Conservation (phyloP, 371 early-diverging fungal genomes). For the Apophysomyces variabilis region DNA sequence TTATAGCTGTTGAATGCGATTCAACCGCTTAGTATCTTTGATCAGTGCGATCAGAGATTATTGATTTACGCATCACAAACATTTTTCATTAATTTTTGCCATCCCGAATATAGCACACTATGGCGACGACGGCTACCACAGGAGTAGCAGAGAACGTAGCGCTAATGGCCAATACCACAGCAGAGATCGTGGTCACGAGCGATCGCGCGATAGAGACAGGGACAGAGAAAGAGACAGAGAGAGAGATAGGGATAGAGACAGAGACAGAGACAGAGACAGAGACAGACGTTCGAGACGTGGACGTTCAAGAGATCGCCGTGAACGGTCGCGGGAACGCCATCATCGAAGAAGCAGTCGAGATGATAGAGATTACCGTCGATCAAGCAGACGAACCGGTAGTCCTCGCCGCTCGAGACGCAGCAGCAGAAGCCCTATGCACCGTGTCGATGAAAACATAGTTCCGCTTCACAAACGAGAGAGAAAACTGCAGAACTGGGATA, state of each 20-base stretch:
- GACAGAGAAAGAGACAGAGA: slow-evolving; percentile 2
- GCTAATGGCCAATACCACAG: slow-evolving; percentile 4
- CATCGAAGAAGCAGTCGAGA: slow-evolving; percentile 30
- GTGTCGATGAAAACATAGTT: slow-evolving; percentile 58
- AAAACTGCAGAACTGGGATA: slow-evolving; percentile 92
- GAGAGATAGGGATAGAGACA: no score
- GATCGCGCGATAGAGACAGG: slow-evolving; percentile 40
- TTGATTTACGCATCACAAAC: not conserved
- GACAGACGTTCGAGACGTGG: slow-evolving; percentile 31
- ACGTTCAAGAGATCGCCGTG: slow-evolving; percentile 42
- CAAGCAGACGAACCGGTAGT: slow-evolving; percentile 32
- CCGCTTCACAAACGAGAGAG: slow-evolving; percentile 82
- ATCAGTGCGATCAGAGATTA: not conserved
- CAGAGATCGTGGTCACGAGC: slow-evolving; percentile 25
- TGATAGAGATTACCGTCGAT: slow-evolving; percentile 40
- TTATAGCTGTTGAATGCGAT: not conserved
- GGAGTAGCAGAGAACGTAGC: slow-evolving; percentile 3
- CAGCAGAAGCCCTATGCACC: slow-evolving; percentile 27
- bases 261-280: slow-evolving; percentile 24
- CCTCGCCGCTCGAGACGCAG: slow-evolving; percentile 5
- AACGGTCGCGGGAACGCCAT: slow-evolving; percentile 40
- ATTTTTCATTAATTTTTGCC: not conserved
- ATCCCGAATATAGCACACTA: not conserved
- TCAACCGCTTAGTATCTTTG: not conserved
- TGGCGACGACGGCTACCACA: slow-evolving; percentile 1